phyloP scores from a whole-genome alignment of 441 rosid species.

The Gossypium laxum region DNA sequence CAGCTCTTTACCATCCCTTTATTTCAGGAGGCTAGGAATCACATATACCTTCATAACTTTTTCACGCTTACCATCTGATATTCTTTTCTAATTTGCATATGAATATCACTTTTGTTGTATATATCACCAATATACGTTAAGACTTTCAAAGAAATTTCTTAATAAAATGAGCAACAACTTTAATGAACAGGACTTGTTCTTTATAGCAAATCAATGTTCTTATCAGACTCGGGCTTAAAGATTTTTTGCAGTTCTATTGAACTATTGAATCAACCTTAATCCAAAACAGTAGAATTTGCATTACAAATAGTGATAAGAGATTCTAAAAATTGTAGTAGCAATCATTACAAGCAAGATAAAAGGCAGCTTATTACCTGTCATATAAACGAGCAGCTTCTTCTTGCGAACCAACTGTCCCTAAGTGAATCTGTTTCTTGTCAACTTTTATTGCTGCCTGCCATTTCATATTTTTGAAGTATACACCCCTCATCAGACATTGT shows the following conservation, averaged over 20 bases:
- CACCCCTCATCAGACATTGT: conserved; percentile 92
- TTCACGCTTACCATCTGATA: neutral
- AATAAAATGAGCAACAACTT: neutral
- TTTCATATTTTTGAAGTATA: conserved; percentile 93
- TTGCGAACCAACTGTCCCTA: conserved; percentile 88
- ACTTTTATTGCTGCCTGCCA: conserved; percentile 99
- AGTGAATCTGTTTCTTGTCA: conserved; percentile 87
- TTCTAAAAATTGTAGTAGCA: neutral
- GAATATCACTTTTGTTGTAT: neutral
- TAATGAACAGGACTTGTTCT: neutral
- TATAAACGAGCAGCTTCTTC: conserved; percentile 89
- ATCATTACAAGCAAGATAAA: neutral
- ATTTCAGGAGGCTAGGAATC: neutral
- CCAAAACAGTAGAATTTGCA: neutral
- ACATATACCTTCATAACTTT: neutral
- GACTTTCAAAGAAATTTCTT: neutral
- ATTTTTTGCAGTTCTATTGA: neutral
- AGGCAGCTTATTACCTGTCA: conserved; percentile 47
- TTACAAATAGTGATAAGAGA: neutral
- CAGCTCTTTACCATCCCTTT: neutral
- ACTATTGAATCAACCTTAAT: neutral
- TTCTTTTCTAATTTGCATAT: neutral
- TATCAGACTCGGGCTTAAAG: neutral
- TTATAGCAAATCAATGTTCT: neutral
- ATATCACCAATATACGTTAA: neutral